These are phyloP conservation scores for Amanita rubescens DNA, from an alignment of 768 basidiomycete genomes.

Conservation along the genomic window DNA sequence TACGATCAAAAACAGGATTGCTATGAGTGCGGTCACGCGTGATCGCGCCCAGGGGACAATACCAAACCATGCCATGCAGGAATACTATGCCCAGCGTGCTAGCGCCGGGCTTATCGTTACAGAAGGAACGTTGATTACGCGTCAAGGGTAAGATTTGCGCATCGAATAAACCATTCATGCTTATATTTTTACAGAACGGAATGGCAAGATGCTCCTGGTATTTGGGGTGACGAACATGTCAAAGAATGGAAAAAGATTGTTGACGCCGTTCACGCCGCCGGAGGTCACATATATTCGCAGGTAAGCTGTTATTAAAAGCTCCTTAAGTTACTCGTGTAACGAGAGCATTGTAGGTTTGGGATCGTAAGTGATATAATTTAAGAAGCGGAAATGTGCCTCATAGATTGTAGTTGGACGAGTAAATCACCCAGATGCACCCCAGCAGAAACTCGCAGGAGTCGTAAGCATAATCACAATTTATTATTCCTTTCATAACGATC, in stretches of 20 bases:
- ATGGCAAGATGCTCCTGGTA: constrained; percentile 38
- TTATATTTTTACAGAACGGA: constrained; percentile 25
- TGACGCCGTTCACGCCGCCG: constrained; percentile 39
- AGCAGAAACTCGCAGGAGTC: constrained; percentile 29
- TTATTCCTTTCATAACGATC: constrained; percentile 1
- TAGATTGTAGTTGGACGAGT: constrained; percentile 25
- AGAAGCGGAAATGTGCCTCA: neutral
- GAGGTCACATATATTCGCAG: constrained; percentile 39
- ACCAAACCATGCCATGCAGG: constrained; percentile 29
- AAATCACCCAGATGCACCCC: constrained; percentile 29
- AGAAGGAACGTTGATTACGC: constrained; percentile 32
- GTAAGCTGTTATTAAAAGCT: constrained; percentile 12
- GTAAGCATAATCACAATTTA: constrained; percentile 13
- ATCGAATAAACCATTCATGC: neutral
- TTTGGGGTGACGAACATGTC: constrained; percentile 39
- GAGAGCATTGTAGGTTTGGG: constrained; percentile 36
- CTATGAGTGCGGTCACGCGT: constrained; percentile 34
- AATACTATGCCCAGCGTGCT: constrained; percentile 36
- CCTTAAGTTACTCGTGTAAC: neutral
- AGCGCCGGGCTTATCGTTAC: constrained; percentile 33
- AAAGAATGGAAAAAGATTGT: constrained; percentile 39
- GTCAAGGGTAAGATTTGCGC: constrained; percentile 30
- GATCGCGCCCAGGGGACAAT: constrained; percentile 30
- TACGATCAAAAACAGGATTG: constrained; percentile 29
- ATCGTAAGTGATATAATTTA: constrained; percentile 20